These are phyloP conservation scores for Afroboletus lepidellus DNA, from an alignment of 1,284 basidiomycete species.

Conservation along the genomic window DNA sequence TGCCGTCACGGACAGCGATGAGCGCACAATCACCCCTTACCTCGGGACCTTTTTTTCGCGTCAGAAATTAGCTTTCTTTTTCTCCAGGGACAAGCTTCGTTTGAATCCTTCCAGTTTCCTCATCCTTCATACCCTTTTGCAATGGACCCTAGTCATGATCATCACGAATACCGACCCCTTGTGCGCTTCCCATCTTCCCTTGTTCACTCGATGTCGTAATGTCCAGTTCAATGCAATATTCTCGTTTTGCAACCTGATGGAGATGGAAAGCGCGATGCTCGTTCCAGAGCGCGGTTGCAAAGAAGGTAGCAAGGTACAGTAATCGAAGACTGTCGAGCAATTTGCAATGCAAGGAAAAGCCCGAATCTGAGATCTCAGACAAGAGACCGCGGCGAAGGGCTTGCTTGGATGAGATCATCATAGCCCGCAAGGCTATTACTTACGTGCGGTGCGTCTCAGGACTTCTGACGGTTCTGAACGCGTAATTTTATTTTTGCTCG, in stretches of 20 bases:
- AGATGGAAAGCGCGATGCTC: constrained; percentile 15
- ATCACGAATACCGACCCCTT: constrained; percentile 13
- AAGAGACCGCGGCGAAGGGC: constrained; percentile 32
- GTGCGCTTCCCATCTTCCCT: constrained; percentile 1
- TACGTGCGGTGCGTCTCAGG: constrained; percentile 26
- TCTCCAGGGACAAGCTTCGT: constrained; percentile 15
- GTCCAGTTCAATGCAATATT: constrained; percentile 15
- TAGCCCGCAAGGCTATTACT: constrained; percentile 25
- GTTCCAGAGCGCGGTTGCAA: constrained; percentile 13
- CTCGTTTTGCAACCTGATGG: constrained; percentile 3
- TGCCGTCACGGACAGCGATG: constrained; percentile 13
- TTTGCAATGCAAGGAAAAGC: constrained; percentile 23
- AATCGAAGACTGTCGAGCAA: constrained; percentile 22
- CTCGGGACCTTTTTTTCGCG: constrained; percentile 5
- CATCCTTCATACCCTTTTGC: constrained; percentile 21
- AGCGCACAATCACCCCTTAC: constrained; percentile 10
- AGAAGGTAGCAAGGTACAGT: constrained; percentile 1
- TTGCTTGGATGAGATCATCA: constrained; percentile 20
- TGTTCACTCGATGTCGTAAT: constrained; percentile 24
- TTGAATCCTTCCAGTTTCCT: constrained; percentile 1
- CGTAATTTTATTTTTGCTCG: constrained; percentile 12
- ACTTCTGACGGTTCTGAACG: constrained; percentile 12
- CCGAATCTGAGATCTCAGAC: constrained; percentile 12
- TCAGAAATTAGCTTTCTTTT: constrained; percentile 4
- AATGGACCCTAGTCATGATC: constrained; percentile 21